Conservation (phyloP, 2,329 filamentous ascomycete genomes). For the Scedosporium aurantiacum region DNA sequence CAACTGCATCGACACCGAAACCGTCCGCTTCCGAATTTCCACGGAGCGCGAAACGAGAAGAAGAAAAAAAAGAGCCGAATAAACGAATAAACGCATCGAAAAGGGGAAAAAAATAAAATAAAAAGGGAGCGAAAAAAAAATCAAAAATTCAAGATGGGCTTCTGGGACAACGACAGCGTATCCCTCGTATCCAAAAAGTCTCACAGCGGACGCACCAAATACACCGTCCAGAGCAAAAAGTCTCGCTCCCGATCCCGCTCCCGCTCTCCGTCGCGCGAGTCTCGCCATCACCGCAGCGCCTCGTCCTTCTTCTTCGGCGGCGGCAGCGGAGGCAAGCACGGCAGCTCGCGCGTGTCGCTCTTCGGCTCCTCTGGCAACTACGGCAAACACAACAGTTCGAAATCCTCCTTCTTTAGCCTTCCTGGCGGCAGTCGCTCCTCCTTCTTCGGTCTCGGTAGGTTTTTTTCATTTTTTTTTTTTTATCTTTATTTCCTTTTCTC, state of each 20-base stretch:
- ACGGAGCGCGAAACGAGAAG: too few relatives aligned
- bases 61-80: too few relatives aligned
- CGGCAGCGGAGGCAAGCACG: conserved; percentile 24
- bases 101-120: not conserved
- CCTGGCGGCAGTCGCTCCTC: conserved; percentile 31
- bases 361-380: conserved; percentile 35
- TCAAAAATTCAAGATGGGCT: conserved; percentile 8
- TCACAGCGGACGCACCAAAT: conserved; percentile 2
- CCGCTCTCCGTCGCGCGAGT: conserved; percentile 26
- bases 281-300: conserved; percentile 21
- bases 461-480: not conserved
- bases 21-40: too few relatives aligned
- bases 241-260: conserved; percentile 26
- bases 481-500: conserved; percentile 2
- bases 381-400: conserved; percentile 29
- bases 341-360: conserved; percentile 26
- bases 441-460: conserved; percentile 33
- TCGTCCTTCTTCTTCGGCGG: conserved; percentile 23
- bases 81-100: not conserved
- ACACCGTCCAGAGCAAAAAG: conserved; percentile 16
- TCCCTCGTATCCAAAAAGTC: conserved; percentile 9
- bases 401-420: conserved; percentile 35
- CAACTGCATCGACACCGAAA: too few relatives aligned
- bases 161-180: conserved; percentile 9
- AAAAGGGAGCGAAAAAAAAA: not conserved